Conservation (phyloP, 129 eudicot species). For the Lonicera japonica region DNA sequence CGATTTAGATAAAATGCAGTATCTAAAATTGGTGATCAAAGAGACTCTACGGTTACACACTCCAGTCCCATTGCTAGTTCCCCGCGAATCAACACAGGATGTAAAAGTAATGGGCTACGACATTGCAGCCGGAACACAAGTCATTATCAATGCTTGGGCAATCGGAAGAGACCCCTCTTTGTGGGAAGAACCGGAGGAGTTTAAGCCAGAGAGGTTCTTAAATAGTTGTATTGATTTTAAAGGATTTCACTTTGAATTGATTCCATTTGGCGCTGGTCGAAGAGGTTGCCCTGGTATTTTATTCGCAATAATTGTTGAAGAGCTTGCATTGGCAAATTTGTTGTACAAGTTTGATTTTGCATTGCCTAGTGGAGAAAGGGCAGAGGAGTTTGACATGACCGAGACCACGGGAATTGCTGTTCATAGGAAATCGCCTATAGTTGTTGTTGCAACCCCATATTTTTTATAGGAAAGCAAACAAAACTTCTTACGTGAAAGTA, state of each 20-base stretch:
- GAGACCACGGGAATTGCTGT: conserved; percentile 37
- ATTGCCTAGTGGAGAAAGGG: conserved; percentile 29
- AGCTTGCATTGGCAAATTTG: conserved; percentile 54
- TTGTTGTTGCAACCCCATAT: conserved; percentile 28
- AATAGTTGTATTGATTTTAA: conserved; percentile 29
- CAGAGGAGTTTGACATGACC: conserved; percentile 42
- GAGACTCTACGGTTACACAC: conserved; percentile 47
- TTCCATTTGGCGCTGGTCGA: conserved; percentile 82
- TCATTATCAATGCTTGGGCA: conserved; percentile 54
- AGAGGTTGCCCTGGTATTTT: conserved; percentile 59
- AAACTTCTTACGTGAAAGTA: no score
- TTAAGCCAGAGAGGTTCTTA: conserved; percentile 57
- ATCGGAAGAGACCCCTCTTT: conserved; percentile 39
- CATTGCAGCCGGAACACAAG: conserved; percentile 42
- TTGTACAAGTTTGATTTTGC: conserved; percentile 41
- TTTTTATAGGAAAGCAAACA: no score
- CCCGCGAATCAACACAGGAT: conserved; percentile 39
- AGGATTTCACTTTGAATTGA: conserved; percentile 48
- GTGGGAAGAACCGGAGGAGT: conserved; percentile 55
- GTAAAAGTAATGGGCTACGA: conserved; percentile 46
- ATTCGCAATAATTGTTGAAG: conserved; percentile 31
- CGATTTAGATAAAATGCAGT: conserved; percentile 42
- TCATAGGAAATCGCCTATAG: conserved; percentile 33
- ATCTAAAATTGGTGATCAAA: conserved; percentile 55
- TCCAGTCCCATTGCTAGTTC: conserved; percentile 40